Evolutionary conservation across 2,329 filamentous ascomycete species (phyloP).

Genomic region (Exophiala dermatitidis): DNA sequence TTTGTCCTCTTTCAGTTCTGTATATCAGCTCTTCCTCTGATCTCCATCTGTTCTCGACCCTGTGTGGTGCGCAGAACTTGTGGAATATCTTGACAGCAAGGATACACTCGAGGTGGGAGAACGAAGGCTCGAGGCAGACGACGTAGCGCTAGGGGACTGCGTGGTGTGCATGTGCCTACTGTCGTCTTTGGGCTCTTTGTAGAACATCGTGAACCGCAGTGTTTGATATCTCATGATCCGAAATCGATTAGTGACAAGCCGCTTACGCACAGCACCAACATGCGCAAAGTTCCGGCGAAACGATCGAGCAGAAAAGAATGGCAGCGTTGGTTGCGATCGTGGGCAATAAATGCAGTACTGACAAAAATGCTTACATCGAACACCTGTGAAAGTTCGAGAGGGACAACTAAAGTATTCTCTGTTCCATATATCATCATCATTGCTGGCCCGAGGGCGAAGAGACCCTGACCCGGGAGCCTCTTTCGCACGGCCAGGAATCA

Average conservation of each 20-base stretch:
- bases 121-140: constrained; percentile 19
- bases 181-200: constrained; percentile 24
- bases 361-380: not conserved
- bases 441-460: not conserved
- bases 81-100: constrained; percentile 18
- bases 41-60: constrained; percentile 1
- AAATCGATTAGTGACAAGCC: not conserved
- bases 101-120: constrained; percentile 22
- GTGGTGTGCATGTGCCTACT: constrained; percentile 6
- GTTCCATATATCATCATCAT: not conserved
- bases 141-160: constrained; percentile 1
- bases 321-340: not conserved
- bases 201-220: constrained; percentile 27
- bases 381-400: not conserved
- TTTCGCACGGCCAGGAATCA: not conserved
- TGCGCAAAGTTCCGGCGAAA: not conserved
- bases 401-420: not conserved
- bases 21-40: constrained; percentile 1
- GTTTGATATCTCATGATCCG: constrained; percentile 27
- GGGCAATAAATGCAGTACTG: not conserved
- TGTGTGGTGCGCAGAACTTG: constrained; percentile 2
- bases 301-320: constrained; percentile 1
- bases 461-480: not conserved
- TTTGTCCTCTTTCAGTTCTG: not conserved
- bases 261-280: not conserved